Conservation (phyloP, 768 basidiomycete genomes). For the Tephrocybe rancida region DNA sequence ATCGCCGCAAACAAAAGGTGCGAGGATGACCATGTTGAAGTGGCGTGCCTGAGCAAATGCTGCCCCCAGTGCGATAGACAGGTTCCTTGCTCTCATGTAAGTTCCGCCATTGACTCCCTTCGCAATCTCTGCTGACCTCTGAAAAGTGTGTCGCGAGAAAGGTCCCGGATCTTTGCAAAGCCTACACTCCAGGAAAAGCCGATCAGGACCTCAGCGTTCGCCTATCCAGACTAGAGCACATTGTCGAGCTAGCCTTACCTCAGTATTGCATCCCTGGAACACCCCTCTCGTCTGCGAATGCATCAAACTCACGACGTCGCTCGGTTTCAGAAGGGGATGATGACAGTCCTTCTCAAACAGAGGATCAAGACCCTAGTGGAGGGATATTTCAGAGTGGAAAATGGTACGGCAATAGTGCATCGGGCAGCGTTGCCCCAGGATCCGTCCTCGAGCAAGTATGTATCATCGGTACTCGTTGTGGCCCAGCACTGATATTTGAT, state of each 20-base stretch:
- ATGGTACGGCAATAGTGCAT: conserved; percentile 85
- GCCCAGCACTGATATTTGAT: not conserved
- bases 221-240: conserved; percentile 76
- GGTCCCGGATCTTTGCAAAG: conserved; percentile 85
- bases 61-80: conserved; percentile 76
- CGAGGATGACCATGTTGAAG: conserved; percentile 1
- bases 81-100: conserved; percentile 81
- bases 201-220: conserved; percentile 82
- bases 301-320: conserved; percentile 36
- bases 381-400: conserved; percentile 83
- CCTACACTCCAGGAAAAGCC: conserved; percentile 85
- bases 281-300: conserved; percentile 32
- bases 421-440: conserved; percentile 80
- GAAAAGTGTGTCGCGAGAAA: conserved; percentile 79
- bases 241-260: conserved; percentile 78
- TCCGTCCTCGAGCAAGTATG: conserved; percentile 79
- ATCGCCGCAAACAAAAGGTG: conserved; percentile 88
- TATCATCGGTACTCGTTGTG: not conserved
- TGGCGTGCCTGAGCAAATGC: conserved; percentile 16
- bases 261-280: conserved; percentile 59
- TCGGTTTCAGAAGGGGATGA: conserved; percentile 63
- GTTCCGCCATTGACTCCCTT: conserved; percentile 22
- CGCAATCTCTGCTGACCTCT: conserved; percentile 16
- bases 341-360: conserved; percentile 70
- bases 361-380: conserved; percentile 75